These are phyloP conservation scores for Cornus kousa DNA, from an alignment of 148 eudicot species.

Conservation along the genomic window DNA sequence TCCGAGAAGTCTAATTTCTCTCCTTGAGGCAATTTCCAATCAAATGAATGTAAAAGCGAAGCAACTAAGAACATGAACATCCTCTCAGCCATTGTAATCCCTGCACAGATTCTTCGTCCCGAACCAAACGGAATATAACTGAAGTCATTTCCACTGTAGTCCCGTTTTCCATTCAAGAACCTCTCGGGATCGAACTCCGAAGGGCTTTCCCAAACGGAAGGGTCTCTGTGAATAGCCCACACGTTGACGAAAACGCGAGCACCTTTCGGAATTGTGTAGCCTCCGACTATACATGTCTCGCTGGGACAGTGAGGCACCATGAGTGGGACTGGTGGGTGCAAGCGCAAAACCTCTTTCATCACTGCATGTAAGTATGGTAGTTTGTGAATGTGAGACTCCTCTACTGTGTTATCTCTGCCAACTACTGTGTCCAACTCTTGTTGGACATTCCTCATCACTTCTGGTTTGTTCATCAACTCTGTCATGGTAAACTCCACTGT, in stretches of 20 bases:
- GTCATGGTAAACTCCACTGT: constrained; percentile 56
- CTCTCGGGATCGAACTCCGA: constrained; percentile 56
- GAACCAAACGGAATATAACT: constrained; percentile 65
- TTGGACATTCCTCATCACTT: constrained; percentile 41
- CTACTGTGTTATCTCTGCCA: constrained; percentile 43
- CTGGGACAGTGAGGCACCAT: too few relatives aligned
- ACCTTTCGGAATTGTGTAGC: constrained; percentile 50
- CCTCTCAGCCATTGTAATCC: constrained; percentile 53
- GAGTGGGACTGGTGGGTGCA: constrained; percentile 47
- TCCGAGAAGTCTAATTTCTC: constrained; percentile 43
- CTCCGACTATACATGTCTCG: too few relatives aligned
- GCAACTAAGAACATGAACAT: constrained; percentile 50
- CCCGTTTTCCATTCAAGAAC: constrained; percentile 46
- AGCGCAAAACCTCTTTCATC: constrained; percentile 48
- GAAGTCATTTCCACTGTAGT: constrained; percentile 49
- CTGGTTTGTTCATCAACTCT: constrained; percentile 56
- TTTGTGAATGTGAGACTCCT: constrained; percentile 58
- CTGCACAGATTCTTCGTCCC: constrained; percentile 69
- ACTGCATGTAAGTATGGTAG: constrained; percentile 47
- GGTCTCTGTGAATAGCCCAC: constrained; percentile 66
- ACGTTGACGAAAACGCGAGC: constrained; percentile 44
- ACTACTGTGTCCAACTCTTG: constrained; percentile 47
- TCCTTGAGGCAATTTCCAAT: constrained; percentile 58
- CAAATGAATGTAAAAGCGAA: constrained; percentile 58
- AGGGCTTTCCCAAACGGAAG: constrained; percentile 52